phyloP scores from a whole-genome alignment of 2,329 filamentous ascomycete species.

The Graphium sp. region DNA sequence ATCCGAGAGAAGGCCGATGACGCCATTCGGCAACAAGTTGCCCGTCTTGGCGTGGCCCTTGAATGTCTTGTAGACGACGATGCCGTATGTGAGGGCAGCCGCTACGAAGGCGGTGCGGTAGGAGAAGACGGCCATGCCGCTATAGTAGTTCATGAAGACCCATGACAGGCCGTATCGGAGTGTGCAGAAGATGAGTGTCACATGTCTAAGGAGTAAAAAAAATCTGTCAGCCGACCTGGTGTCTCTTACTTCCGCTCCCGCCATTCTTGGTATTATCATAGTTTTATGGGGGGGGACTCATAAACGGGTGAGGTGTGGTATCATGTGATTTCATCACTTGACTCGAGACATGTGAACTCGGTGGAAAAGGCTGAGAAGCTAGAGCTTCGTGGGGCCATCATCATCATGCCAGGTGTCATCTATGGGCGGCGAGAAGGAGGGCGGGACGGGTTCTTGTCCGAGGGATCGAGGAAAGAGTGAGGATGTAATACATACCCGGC shows the following conservation, averaged over 20 bases:
- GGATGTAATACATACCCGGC: conserved; percentile 44
- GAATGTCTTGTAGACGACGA: conserved; percentile 97
- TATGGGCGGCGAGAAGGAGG: conserved; percentile 2
- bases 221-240: conserved; percentile 1
- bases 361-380: conserved; percentile 2
- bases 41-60: conserved; percentile 67
- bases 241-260: no score
- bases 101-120: conserved; percentile 86
- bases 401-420: background rate
- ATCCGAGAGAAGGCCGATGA: conserved; percentile 56
- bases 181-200: conserved; percentile 70
- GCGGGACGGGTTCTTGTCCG: conserved; percentile 2
- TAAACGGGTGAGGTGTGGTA: background rate
- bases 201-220: conserved; percentile 40
- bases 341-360: background rate
- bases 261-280: background rate
- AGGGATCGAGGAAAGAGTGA: conserved; percentile 6
- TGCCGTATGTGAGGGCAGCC: conserved; percentile 85
- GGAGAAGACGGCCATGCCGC: conserved; percentile 58
- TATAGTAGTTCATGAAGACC: conserved; percentile 75
- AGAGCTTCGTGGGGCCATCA: background rate
- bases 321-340: no score
- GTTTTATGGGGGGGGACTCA: background rate
- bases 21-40: conserved; percentile 39
- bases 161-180: conserved; percentile 74